These are phyloP conservation scores for Cryptosporidium meleagridis DNA, from an alignment of 169 alveolate genomes.

Conservation along the genomic window DNA sequence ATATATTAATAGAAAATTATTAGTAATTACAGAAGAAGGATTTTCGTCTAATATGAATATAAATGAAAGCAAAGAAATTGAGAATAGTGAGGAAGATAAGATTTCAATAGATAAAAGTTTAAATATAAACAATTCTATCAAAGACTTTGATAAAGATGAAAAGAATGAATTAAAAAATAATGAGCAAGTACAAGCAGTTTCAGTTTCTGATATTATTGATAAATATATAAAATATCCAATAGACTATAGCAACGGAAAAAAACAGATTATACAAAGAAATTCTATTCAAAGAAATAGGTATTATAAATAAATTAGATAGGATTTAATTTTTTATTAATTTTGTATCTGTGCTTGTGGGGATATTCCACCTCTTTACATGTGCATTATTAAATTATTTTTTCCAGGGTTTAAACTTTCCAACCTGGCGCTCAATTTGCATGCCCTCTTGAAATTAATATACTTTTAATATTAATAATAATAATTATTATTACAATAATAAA, in stretches of 20 bases:
- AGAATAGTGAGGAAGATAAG: background rate
- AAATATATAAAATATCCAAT: conserved; percentile 55
- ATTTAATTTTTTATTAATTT: background rate
- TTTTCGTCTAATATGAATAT: background rate
- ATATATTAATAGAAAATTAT: background rate
- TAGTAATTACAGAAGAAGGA: background rate
- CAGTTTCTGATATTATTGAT: conserved; percentile 43
- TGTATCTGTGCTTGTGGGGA: background rate
- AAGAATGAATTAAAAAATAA: background rate
- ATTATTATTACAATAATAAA: background rate
- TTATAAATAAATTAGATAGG: background rate
- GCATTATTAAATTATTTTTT: background rate
- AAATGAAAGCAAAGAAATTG: background rate
- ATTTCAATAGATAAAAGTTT: background rate
- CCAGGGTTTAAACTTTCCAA: conserved; percentile 9
- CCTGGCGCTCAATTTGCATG: conserved; percentile 1
- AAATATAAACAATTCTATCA: background rate
- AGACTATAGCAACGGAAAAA: conserved; percentile 8
- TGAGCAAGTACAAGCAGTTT: background rate
- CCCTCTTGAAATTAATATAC: background rate
- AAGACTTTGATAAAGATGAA: background rate
- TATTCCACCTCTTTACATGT: background rate
- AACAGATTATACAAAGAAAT: conserved; percentile 39
- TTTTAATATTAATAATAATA: background rate
- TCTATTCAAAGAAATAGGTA: conserved; percentile 64